These are phyloP conservation scores for Phaffomyces antillensis DNA, from an alignment of 805 yeast genomes.

Conservation along the genomic window DNA sequence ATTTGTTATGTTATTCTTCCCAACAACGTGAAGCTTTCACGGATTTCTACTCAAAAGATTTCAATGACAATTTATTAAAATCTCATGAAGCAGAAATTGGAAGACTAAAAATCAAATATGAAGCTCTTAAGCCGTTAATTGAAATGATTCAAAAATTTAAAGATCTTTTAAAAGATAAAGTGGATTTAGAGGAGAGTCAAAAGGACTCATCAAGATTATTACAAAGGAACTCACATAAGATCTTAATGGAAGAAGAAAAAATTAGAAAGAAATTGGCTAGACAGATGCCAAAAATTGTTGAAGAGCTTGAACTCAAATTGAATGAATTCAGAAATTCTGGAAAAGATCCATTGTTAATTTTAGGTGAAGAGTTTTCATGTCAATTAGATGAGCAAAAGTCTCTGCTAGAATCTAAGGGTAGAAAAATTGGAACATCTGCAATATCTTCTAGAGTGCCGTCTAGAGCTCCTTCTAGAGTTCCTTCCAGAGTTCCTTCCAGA, in stretches of 20 bases:
- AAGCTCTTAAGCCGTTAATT: conserved; percentile 47
- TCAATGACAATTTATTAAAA: conserved; percentile 53
- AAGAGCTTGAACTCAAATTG: conserved; percentile 46
- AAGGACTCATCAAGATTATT: conserved; percentile 76
- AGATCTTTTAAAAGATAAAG: conserved; percentile 51
- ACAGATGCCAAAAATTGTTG: conserved; percentile 58
- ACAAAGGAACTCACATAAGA: conserved; percentile 69
- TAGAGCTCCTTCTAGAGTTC: conserved; percentile 14
- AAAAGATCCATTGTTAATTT: conserved; percentile 26
- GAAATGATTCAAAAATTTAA: conserved; percentile 48
- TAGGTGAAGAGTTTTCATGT: conserved; percentile 22
- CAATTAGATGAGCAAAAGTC: conserved; percentile 26
- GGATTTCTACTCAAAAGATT: conserved; percentile 30
- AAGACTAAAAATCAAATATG: conserved; percentile 42
- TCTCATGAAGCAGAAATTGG: conserved; percentile 59
- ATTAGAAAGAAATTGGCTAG: conserved; percentile 60
- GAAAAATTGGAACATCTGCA: conserved; percentile 13
- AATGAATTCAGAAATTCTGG: conserved; percentile 11
- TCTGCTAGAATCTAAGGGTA: conserved; percentile 16
- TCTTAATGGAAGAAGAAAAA: conserved; percentile 74
- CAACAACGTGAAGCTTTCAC: conserved; percentile 43
- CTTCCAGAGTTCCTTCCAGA: conserved; percentile 16
- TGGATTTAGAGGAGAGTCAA: conserved; percentile 56
- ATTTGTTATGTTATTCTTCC: conserved; percentile 47
- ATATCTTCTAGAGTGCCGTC: conserved; percentile 17